Percentiles rank a stretch among this genome's conserved stretches.
Conservation (phyloP, 352 stramenopile species). For the Globisporangium ultimum region DNA sequence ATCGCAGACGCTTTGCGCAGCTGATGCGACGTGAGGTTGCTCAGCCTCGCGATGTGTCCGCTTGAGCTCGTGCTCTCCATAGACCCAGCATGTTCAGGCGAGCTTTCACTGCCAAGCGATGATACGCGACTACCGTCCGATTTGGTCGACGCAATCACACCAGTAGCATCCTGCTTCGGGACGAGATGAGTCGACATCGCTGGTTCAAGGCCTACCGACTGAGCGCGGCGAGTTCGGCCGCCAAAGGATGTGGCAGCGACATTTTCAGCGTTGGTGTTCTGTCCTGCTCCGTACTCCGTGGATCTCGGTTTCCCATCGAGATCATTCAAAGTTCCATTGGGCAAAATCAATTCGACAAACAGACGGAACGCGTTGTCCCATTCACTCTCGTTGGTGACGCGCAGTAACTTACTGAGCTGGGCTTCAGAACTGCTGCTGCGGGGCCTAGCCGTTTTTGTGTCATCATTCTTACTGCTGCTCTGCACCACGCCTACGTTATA, state of each 20-base stretch:
- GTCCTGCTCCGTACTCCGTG: not conserved
- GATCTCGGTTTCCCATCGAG: conserved; percentile 12
- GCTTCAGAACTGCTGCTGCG: not conserved
- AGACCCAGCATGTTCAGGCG: too few relatives aligned
- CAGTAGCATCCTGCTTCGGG: too few relatives aligned
- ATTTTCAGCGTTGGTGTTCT: not conserved
- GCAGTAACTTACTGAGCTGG: conserved; percentile 13
- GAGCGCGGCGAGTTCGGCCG: conserved; percentile 1
- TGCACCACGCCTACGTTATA: not conserved
- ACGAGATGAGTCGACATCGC: too few relatives aligned
- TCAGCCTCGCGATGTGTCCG: not conserved
- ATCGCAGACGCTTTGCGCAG: conserved; percentile 5
- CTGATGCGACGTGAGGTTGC: not conserved
- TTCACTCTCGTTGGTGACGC: conserved; percentile 17
- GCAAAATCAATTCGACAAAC: conserved; percentile 46
- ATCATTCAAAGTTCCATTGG: conserved; percentile 32
- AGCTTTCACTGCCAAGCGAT: too few relatives aligned
- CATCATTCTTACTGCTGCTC: not conserved
- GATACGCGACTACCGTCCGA: too few relatives aligned
- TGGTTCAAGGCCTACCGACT: conserved; percentile 5
- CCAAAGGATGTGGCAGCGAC: conserved; percentile 9
- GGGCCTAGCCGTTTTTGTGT: too few relatives aligned
- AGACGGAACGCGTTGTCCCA: conserved; percentile 44
- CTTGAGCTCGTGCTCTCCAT: not conserved
- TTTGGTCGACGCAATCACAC: too few relatives aligned